These are phyloP conservation scores for Escallonia herrerae DNA, from an alignment of 129 eudicot genomes.

Conservation along the genomic window DNA sequence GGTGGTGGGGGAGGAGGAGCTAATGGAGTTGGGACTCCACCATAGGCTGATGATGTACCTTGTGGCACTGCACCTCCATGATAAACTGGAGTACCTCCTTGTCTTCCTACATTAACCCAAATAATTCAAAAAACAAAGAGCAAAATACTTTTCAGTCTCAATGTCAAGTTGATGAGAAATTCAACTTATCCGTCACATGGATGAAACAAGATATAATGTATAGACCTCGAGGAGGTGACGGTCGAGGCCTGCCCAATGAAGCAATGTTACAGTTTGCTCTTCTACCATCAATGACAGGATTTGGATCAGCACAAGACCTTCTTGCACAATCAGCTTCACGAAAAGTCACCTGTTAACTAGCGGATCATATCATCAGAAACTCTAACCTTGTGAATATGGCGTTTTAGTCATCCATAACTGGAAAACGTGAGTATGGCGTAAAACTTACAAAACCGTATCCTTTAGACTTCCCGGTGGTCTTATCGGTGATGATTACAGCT, in stretches of 20 bases:
- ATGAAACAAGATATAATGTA: not conserved
- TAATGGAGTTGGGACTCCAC: constrained; percentile 48
- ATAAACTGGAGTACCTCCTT: constrained; percentile 41
- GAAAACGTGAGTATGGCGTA: not conserved
- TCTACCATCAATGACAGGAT: constrained; percentile 87
- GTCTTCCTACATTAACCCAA: constrained; percentile 33
- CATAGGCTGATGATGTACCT: constrained; percentile 50
- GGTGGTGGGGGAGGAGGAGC: constrained; percentile 58
- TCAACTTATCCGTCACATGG: too few species aligned
- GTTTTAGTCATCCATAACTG: not conserved
- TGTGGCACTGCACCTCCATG: constrained; percentile 35
- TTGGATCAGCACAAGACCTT: constrained; percentile 74
- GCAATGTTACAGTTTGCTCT: constrained; percentile 94
- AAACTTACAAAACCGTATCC: constrained; percentile 96
- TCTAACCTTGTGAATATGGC: not conserved
- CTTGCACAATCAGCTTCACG: constrained; percentile 78
- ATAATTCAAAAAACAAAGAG: not conserved
- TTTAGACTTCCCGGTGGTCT: constrained; percentile 84
- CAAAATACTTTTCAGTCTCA: constrained; percentile 1
- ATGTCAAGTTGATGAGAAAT: too few species aligned
- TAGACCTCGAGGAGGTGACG: constrained; percentile 63
- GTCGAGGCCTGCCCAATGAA: constrained; percentile 74
- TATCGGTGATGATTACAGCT: constrained; percentile 85
- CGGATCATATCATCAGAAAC: not conserved
- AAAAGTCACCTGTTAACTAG: constrained; percentile 59